Percentiles rank a stretch among this genome's conserved stretches.
These are phyloP conservation scores for Detonula confervacea DNA, from an alignment of 352 stramenopile species.

Conservation along the genomic window DNA sequence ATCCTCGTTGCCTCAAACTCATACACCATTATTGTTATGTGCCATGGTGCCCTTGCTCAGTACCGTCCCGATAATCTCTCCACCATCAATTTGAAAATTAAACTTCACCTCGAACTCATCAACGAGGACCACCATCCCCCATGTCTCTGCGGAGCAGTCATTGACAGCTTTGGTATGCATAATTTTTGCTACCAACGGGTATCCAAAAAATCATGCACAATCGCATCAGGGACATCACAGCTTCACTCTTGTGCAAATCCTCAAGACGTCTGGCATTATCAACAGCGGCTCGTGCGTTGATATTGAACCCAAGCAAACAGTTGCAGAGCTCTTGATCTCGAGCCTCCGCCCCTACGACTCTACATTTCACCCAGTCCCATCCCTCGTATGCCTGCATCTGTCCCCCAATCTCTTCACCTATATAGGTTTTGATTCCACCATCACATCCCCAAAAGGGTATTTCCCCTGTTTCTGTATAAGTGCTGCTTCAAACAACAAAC, in stretches of 20 bases:
- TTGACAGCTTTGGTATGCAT: no score
- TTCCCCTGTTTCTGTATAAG: slow-evolving; percentile 4
- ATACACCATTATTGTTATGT: slow-evolving; percentile 12
- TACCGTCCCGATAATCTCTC: not conserved
- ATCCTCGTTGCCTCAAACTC: not conserved
- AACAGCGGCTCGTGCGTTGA: not conserved
- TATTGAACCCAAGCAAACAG: not conserved
- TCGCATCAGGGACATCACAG: no score
- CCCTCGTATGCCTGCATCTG: not conserved
- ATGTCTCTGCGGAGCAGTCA: no score
- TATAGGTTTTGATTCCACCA: slow-evolving; percentile 12
- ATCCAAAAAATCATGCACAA: no score
- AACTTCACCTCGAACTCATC: no score
- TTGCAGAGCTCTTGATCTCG: not conserved
- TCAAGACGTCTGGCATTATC: not conserved
- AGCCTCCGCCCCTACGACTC: not conserved
- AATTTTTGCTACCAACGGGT: no score
- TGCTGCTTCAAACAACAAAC: slow-evolving; percentile 7
- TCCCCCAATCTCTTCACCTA: not conserved
- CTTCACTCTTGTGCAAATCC: no score
- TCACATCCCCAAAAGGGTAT: slow-evolving; percentile 9
- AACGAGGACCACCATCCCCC: no score
- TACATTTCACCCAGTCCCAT: not conserved
- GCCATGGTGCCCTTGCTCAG: not conserved
- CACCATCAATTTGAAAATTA: not conserved